Base-by-base conservation (phyloP, 768 basidiomycete genomes). In the Boletus tylopilopsis region DNA sequence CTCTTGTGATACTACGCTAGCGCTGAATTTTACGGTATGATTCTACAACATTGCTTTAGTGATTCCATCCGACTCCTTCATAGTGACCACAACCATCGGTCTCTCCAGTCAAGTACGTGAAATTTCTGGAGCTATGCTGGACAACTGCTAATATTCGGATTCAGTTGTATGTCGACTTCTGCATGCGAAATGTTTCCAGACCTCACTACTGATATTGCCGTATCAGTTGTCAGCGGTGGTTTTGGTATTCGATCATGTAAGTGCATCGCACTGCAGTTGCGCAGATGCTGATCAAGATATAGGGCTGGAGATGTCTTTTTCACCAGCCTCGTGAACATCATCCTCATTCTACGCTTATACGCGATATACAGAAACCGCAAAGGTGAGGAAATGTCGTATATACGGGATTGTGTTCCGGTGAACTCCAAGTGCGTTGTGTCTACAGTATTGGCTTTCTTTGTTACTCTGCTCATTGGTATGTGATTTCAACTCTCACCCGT, bases 261-360 rank as follows among this genome's bases (percentile, higher is more conserved):
- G 41, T 32, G 11, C 13, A 24, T 24, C 22, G 1, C 9, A 19
- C 16, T 2, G 23, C 25, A 22, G 16, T 2, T 19, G 6, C 10
- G n/a, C 25, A 30, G 2, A 15, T 36, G 8, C 27, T 50, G 24
- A 50, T 23, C 9, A 8, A 8, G 10, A 12, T 9, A 5, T 34
- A 50, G 49, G 37, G 44, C 18, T 19, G 49, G 49, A 24, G 37
- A 50, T 9, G 46, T 46, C 6, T 46, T 50, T 27, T 50, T 39
- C 37, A 46, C 44, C 13, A 50, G 9, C n/a, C 21, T 33, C 19
- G 49, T 50, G 8, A 50, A 50, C 16, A 11, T 38, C 6, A 45
- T 50, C 24, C 49, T 50, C 19, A 39, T 34, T 9, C 16, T 50
- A 37, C 42, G 49, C 10, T 33, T 50, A 8, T 45, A 50, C 9